Base-by-base conservation (phyloP, 192 early-diverging fungal genomes). In the Backusella mclennaniae region DNA sequence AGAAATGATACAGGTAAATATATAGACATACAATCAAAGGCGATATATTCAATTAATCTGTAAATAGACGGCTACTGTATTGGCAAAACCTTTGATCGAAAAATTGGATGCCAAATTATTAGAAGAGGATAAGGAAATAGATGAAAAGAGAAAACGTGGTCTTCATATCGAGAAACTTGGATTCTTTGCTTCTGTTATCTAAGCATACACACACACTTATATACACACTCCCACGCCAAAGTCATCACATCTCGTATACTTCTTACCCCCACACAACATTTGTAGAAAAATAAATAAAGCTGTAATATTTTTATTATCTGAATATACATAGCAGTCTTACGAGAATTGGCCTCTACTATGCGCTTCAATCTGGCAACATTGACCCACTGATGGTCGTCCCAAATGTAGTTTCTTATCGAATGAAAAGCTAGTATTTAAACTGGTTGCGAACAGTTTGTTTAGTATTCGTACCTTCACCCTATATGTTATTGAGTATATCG, bases 1-100 rank as follows among this genome's bases (percentile, higher is more conserved):
- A 15, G 93, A 95, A 73, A 95, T 95, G 95, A 83, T 96, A n/a
- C 88, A 91, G 86, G 89, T 89, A 85, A 73, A 71, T n/a, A n/a
- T n/a, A 63, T 21, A 31, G 44, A 35, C 26, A 29, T 33, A 33
- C 2, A 3, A 3, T 0, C 33, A 33, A 33, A 2, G 9, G 11
- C 3, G 26, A 26, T 66, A 3, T 15, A 36, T 67, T 0, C 17
- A 26, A 23, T 56, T 17, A 17, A 8, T 68, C 21, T 73, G n/a
- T 52, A 19, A n/a, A 69, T 66, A 85, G 82, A 73, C 82, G 38
- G 86, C 85, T 35, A 82, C 86, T 52, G 77, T 77, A n/a, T 59
- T 87, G 26, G 88, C 83, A 4, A 83, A 84, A 63, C 76, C 83
- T 23, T 66, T 90, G 21, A 87, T 90, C 38, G 74, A 83, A 12